These are phyloP conservation scores for Diplodia sapinea DNA, from an alignment of 2,329 filamentous ascomycete genomes.

Conservation along the genomic window DNA sequence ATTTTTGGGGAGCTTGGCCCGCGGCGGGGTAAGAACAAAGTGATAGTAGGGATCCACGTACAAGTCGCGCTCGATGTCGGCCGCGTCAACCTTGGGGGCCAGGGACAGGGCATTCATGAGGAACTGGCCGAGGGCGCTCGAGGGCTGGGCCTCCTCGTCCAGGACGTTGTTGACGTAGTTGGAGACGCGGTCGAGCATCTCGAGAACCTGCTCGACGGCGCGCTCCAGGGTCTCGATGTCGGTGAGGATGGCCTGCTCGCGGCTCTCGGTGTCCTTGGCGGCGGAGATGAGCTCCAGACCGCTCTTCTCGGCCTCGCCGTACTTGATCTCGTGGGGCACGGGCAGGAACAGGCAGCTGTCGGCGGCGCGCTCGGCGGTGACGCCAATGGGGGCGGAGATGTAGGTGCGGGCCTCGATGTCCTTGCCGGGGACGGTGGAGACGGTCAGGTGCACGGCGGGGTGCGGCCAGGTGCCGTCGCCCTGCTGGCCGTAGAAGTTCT, in stretches of 20 bases:
- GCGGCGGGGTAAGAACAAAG: background rate
- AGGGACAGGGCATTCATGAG: constrained; percentile 91
- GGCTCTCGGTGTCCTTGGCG: constrained; percentile 78
- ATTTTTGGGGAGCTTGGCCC: constrained; percentile 13
- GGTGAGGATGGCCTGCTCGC: constrained; percentile 74
- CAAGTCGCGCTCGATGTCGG: constrained; percentile 95
- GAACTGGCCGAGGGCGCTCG: constrained; percentile 90
- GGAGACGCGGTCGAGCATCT: constrained; percentile 87
- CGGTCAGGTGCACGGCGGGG: constrained; percentile 95
- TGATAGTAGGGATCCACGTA: constrained; percentile 49
- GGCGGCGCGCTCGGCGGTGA: constrained; percentile 90
- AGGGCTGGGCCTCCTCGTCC: constrained; percentile 89
- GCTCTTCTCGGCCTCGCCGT: constrained; percentile 77
- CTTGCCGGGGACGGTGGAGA: constrained; percentile 85
- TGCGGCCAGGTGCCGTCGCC: constrained; percentile 97
- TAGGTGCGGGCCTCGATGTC: constrained; percentile 91
- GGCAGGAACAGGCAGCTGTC: constrained; percentile 98
- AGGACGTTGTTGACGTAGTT: constrained; percentile 93
- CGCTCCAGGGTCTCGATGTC: constrained; percentile 90
- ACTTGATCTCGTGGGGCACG: constrained; percentile 92
- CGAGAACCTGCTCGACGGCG: constrained; percentile 84
- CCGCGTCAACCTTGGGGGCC: constrained; percentile 89
- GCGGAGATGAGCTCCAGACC: constrained; percentile 82
- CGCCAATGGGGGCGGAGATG: constrained; percentile 92
- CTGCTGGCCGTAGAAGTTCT: constrained; percentile 98